Percentiles rank a stretch among this genome's conserved stretches.
Conservation (phyloP, 768 basidiomycete species). For the Suillus subaureus region DNA sequence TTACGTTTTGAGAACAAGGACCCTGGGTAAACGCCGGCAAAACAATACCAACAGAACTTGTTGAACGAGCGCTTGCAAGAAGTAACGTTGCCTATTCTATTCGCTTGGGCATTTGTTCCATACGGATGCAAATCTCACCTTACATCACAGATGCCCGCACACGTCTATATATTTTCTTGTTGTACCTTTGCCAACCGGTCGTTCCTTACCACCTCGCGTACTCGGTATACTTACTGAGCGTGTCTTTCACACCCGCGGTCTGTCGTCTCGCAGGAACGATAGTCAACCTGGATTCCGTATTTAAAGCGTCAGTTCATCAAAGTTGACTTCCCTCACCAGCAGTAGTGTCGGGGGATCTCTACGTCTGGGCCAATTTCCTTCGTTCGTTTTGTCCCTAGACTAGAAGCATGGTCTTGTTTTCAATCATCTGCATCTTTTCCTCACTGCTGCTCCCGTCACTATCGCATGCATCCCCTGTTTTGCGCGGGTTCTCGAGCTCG, state of each 20-base stretch:
- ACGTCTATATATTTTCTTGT: conserved; percentile 11
- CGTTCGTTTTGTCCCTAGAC: conserved; percentile 9
- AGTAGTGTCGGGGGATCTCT: conserved; percentile 7
- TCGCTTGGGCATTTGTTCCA: conserved; percentile 19
- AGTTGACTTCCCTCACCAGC: conserved; percentile 1
- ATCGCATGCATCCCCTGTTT: conserved; percentile 34
- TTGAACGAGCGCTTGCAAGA: not conserved
- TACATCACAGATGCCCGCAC: not conserved
- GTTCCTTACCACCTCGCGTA: conserved; percentile 10
- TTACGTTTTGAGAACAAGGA: conserved; percentile 25
- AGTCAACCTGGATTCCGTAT: conserved; percentile 9
- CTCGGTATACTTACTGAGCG: not conserved
- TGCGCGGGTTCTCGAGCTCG: conserved; percentile 9
- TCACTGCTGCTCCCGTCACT: conserved; percentile 33
- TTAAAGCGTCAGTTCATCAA: conserved; percentile 2
- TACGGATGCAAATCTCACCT: conserved; percentile 10
- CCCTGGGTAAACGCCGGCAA: conserved; percentile 13
- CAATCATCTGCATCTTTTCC: conserved; percentile 31
- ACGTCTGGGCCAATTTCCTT: not conserved
- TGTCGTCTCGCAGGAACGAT: conserved; percentile 19
- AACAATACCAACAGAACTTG: not conserved
- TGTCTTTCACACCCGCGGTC: conserved; percentile 1
- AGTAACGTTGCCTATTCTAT: conserved; percentile 6
- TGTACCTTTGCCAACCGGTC: conserved; percentile 13
- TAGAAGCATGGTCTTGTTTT: conserved; percentile 37